A percentile compares a stretch with the other conserved stretches of the same genome.
phyloP scores from a whole-genome alignment of 306 rosid genomes.

The Spatholobus suberectus region DNA sequence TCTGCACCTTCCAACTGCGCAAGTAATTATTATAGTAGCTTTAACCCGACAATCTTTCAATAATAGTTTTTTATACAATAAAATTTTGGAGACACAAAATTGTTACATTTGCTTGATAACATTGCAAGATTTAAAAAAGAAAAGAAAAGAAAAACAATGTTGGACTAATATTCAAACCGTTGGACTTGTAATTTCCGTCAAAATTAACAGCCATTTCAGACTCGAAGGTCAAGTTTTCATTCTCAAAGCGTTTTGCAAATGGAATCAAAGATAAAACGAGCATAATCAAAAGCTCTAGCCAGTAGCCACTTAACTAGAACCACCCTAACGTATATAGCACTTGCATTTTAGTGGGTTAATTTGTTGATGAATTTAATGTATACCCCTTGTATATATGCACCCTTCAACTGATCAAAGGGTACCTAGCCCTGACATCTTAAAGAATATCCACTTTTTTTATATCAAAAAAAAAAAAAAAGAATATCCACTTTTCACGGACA shows the following conservation, averaged over 20 bases:
- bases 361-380: not conserved
- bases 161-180: not conserved
- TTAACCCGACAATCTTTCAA: constrained; percentile 42
- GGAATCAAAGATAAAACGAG: not conserved
- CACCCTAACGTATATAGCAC: not conserved
- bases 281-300: not conserved
- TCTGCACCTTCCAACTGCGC: constrained; percentile 49
- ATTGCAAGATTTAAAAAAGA: not conserved
- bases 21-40: constrained; percentile 5
- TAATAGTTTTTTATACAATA: not conserved
- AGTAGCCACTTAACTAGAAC: not conserved
- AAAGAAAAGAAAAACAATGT: not conserved
- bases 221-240: not conserved
- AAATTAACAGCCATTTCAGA: not conserved
- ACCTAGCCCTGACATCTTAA: not conserved
- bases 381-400: not conserved
- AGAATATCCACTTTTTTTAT: constrained; percentile 35
- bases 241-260: not conserved
- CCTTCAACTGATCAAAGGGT: not conserved
- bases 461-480: too few relatives aligned
- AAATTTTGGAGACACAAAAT: not conserved
- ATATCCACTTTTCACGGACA: constrained; percentile 41
- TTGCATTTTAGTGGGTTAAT: not conserved
- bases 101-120: not conserved
- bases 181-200: not conserved